Conservation (phyloP, 2,329 filamentous ascomycete genomes). For the Tolypocladium paradoxum region DNA sequence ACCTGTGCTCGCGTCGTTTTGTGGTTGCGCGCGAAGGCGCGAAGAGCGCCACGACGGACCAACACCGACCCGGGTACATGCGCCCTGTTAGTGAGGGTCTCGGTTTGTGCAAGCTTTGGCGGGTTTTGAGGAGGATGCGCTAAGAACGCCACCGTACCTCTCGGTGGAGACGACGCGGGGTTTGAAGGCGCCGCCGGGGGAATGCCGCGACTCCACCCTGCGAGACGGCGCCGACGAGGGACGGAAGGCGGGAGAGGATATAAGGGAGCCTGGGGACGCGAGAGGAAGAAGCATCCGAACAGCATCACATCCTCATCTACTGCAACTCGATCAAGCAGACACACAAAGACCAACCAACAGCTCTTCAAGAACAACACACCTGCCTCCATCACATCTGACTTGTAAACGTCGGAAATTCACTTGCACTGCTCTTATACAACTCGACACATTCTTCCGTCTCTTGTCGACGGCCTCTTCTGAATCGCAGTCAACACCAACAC, state of each 20-base stretch:
- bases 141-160: neutral
- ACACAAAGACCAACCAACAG: too few relatives aligned
- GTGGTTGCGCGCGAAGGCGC: neutral
- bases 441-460: neutral
- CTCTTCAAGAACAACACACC: too few relatives aligned
- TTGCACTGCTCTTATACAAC: neutral
- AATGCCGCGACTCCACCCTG: neutral
- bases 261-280: neutral
- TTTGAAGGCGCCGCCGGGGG: neutral
- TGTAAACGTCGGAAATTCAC: too few relatives aligned
- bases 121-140: accelerated
- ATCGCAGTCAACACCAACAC: neutral
- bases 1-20: neutral
- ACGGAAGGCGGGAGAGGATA: neutral
- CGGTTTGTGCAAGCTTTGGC: accelerated
- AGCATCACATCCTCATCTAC: neutral
- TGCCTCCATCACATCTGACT: too few relatives aligned
- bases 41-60: constrained; percentile 1
- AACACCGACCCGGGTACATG: neutral
- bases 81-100: neutral
- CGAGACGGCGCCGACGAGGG: neutral
- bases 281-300: neutral
- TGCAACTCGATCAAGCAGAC: too few relatives aligned
- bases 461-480: too few relatives aligned
- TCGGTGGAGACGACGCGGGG: neutral